Base-by-base conservation (phyloP, 163 green algal species). In the Dunaliella salina region DNA sequence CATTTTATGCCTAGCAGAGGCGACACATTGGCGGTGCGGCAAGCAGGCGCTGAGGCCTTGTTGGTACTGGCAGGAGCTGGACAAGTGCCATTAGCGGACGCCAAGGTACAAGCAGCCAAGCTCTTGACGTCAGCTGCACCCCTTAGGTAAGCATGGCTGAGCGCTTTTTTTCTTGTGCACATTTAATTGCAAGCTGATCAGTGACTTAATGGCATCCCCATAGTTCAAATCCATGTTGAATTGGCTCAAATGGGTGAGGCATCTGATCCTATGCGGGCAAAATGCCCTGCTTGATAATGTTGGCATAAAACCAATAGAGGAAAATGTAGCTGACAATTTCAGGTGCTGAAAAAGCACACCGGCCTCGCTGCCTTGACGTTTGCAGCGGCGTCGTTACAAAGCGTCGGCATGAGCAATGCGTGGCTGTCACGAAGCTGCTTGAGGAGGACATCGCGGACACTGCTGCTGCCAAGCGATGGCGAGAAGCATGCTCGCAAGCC, bases 341-440 rank as follows among this genome's bases (percentile, higher is more conserved):
- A 50, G 40, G 40, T 3, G 8, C 40, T 50, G 40, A 50, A 50
- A 50, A 8, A 3, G 4, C 3, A 50, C 40, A 50, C 40, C 8
- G 40, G 3, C 40, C 40, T 50, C 8, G 40, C 40, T 50, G 40
- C 40, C 8, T 15, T 50, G 40, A 50, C 40, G 8, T 50, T 50
- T 8, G 15, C 24, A 35, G 63, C n/a, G 32, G 40, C 46, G 63
- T 32, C 45, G 83, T 71, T 50, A 30, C 81, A 63, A 46, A 63
- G n/a, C 13, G 45, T 80, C 83, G 69, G 69, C 92, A 95, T 80
- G 80, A 82, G 0, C 87, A 92, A 33, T 91, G 85, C 20, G 84
- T 92, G 0, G 89, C 84, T 17, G 91, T 91, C 57, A 88, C 93
- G 32, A 24, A 88, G 82, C 86, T 94, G 86, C 90, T 96, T 33